A percentile compares a stretch with the other conserved stretches of the same genome.
Evolutionary conservation across 352 stramenopile genomes (phyloP).

Genomic region (Paralagenidium karlingii): DNA sequence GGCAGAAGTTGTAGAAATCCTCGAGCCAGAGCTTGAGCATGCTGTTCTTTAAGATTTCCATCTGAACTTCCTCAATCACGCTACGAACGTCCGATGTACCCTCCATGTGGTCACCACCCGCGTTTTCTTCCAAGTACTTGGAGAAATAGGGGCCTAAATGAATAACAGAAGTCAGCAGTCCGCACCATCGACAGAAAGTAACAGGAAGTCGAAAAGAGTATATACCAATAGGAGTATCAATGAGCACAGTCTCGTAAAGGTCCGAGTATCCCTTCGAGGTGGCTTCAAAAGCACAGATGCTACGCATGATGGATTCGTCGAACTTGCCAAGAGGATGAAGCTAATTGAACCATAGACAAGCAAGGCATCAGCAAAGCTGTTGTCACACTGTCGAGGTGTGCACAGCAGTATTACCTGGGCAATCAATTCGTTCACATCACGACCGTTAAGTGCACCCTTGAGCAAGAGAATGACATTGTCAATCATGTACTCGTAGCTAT

Average conservation of each 20-base stretch:
- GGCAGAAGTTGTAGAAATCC: constrained; percentile 91
- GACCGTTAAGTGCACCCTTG: constrained; percentile 95
- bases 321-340: constrained; percentile 98
- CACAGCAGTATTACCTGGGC: constrained; percentile 37
- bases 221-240: constrained; percentile 95
- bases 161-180: neutral
- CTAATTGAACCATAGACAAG: constrained; percentile 24
- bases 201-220: neutral
- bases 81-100: constrained; percentile 87
- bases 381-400: neutral
- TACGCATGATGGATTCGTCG: constrained; percentile 97
- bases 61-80: constrained; percentile 97
- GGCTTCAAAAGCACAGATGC: constrained; percentile 97
- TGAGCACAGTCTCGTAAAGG: constrained; percentile 98
- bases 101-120: constrained; percentile 68
- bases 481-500: constrained; percentile 98
- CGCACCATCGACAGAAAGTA: neutral
- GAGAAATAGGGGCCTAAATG: constrained; percentile 92
- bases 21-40: constrained; percentile 97
- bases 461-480: constrained; percentile 99
- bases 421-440: constrained; percentile 97
- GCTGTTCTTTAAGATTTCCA: constrained; percentile 99
- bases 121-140: constrained; percentile 93
- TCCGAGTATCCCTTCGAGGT: constrained; percentile 97
- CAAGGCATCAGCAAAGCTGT: neutral